phyloP scores from a whole-genome alignment of 495 filamentous ascomycete genomes.

The Xylaria bambusicola region DNA sequence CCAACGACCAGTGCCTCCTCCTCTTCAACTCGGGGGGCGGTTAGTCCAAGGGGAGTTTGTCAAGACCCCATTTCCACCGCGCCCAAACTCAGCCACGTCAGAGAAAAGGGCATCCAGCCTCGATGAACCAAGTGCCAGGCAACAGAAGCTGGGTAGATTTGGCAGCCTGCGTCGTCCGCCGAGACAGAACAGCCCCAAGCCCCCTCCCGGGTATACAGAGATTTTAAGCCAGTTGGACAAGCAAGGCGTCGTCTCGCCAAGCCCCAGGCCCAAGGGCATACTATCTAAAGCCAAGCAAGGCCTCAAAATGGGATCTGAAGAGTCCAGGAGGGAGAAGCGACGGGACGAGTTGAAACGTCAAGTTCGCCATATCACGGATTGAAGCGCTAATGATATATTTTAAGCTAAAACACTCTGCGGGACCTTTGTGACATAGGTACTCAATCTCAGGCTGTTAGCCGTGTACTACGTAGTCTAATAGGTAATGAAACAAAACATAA shows the following conservation, averaged over 20 bases:
- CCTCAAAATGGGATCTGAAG: conserved; percentile 19
- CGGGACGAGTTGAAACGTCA: conserved; percentile 27
- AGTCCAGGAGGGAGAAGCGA: conserved; percentile 26
- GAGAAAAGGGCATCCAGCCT: background rate
- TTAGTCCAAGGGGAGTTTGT: conserved; percentile 22
- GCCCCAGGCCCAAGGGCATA: conserved; percentile 23
- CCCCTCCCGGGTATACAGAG: conserved; percentile 15
- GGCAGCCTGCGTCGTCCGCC: background rate
- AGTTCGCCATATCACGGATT: conserved; percentile 15
- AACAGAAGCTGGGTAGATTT: conserved; percentile 5
- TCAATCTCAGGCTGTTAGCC: no score
- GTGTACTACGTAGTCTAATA: no score
- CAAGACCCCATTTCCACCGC: conserved; percentile 26
- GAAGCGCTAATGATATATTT: background rate
- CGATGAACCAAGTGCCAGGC: background rate
- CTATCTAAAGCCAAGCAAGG: conserved; percentile 27
- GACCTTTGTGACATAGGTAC: no score
- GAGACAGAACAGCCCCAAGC: background rate
- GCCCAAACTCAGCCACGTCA: background rate
- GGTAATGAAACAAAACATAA: no score
- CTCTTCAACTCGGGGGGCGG: conserved; percentile 26
- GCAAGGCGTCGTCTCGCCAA: background rate
- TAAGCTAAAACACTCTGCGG: no score
- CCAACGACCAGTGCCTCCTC: conserved; percentile 15
- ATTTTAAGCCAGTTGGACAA: conserved; percentile 12